Percentiles rank a stretch among this genome's conserved stretches.
Evolutionary conservation across 2,329 filamentous ascomycete genomes (phyloP).

Genomic region (Paecilomyces niveus): DNA sequence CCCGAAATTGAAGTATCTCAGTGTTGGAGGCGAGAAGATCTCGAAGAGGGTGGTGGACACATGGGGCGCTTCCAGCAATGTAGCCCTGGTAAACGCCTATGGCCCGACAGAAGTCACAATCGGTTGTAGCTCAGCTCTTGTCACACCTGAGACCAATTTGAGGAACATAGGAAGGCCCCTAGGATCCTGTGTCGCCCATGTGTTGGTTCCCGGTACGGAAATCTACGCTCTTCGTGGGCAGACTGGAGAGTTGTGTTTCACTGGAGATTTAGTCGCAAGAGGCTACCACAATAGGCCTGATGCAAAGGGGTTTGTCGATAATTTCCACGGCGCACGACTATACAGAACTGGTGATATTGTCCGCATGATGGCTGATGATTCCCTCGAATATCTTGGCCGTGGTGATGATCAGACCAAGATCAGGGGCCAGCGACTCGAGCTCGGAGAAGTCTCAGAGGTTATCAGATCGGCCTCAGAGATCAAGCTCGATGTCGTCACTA

Average conservation of each 20-base stretch:
- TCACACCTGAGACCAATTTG: constrained; percentile 15
- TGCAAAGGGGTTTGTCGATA: constrained; percentile 14
- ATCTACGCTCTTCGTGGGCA: constrained; percentile 18
- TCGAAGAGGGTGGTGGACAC: constrained; percentile 24
- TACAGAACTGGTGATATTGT: constrained; percentile 81
- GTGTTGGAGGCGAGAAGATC: constrained; percentile 30
- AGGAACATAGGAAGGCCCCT: constrained; percentile 25
- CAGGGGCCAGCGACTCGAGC: constrained; percentile 72
- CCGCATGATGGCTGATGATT: constrained; percentile 66
- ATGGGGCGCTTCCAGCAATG: constrained; percentile 17
- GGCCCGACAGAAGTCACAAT: constrained; percentile 31
- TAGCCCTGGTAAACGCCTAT: constrained; percentile 24
- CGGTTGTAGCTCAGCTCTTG: constrained; percentile 21
- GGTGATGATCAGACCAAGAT: constrained; percentile 79
- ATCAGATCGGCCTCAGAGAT: constrained; percentile 15
- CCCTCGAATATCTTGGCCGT: constrained; percentile 65
- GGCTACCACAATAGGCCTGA: constrained; percentile 23
- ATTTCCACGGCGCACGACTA: constrained; percentile 37
- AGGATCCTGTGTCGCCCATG: constrained; percentile 16
- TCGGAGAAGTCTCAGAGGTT: constrained; percentile 57
- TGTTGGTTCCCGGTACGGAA: constrained; percentile 19
- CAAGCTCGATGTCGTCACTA: constrained; percentile 19
- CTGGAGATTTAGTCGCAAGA: constrained; percentile 19
- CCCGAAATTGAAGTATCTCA: constrained; percentile 20
- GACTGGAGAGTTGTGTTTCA: constrained; percentile 22